These are phyloP conservation scores for Emergomyces pasteurianus DNA, from an alignment of 2,329 filamentous ascomycete species.

Conservation along the genomic window DNA sequence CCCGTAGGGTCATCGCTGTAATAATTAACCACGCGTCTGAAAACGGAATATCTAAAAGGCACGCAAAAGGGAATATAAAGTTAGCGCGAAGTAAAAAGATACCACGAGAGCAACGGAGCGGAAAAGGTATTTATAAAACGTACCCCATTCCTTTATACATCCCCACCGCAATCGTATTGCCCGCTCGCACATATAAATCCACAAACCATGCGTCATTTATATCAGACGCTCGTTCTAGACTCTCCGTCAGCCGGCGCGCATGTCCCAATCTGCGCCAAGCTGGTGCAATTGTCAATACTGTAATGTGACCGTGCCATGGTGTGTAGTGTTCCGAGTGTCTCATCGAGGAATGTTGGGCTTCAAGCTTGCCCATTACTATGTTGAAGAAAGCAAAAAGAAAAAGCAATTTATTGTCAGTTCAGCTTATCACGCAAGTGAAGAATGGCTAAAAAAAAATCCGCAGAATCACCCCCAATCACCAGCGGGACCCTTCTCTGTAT, in stretches of 20 bases:
- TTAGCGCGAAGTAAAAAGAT: neutral
- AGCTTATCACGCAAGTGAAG: neutral
- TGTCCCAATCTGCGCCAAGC: constrained; percentile 75
- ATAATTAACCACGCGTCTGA: constrained; percentile 77
- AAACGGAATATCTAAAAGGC: constrained; percentile 58
- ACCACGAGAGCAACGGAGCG: neutral
- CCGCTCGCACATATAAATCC: constrained; percentile 82
- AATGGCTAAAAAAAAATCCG: neutral
- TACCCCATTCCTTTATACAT: constrained; percentile 85
- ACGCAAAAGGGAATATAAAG: neutral
- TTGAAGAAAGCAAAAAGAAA: neutral
- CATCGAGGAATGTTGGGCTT: constrained; percentile 67
- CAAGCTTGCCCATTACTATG: constrained; percentile 90
- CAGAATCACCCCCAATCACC: neutral
- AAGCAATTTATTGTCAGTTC: neutral
- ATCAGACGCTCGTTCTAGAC: constrained; percentile 72
- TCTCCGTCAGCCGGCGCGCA: constrained; percentile 68
- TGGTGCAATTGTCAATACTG: constrained; percentile 83
- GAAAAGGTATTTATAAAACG: constrained; percentile 14
- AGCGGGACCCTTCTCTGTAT: neutral
- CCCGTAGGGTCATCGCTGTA: constrained; percentile 74
- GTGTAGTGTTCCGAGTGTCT: constrained; percentile 76
- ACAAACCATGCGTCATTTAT: constrained; percentile 85
- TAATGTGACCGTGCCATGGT: constrained; percentile 99
- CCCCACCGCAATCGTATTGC: constrained; percentile 74